Evolutionary conservation across 2,329 filamentous ascomycete species (phyloP).

Genomic region (Podosphaera xanthii): DNA sequence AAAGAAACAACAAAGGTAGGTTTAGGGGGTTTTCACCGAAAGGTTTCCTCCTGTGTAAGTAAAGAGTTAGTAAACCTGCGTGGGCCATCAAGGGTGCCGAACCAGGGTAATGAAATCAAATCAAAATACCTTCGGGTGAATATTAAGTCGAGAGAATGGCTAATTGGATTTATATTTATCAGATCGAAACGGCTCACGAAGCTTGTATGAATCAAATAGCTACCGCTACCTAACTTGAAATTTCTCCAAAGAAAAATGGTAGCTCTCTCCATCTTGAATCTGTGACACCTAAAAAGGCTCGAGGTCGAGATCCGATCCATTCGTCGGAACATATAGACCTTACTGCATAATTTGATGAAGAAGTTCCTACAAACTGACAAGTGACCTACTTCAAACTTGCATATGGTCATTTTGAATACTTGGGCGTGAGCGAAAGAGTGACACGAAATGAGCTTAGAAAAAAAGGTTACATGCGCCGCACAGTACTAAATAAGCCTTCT

Average conservation of each 20-base stretch:
- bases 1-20: too few species aligned
- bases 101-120: background rate
- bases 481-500: background rate
- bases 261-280: background rate
- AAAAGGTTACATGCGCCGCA: background rate
- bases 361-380: background rate
- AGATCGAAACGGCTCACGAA: too few species aligned
- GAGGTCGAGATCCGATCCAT: background rate
- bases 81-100: too few species aligned
- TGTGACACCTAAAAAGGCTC: background rate
- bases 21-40: too few species aligned
- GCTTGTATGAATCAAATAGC: too few species aligned
- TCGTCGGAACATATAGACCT: background rate
- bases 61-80: too few species aligned
- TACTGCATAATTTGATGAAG: background rate
- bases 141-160: too few species aligned
- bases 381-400: background rate
- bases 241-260: too few species aligned
- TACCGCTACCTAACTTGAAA: too few species aligned
- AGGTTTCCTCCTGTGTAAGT: too few species aligned
- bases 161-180: too few species aligned
- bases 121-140: too few species aligned
- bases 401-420: background rate
- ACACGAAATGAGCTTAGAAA: background rate
- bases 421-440: background rate